Base-by-base conservation (phyloP, 2,329 filamentous ascomycete genomes). In the Aspergillus sp. region DNA sequence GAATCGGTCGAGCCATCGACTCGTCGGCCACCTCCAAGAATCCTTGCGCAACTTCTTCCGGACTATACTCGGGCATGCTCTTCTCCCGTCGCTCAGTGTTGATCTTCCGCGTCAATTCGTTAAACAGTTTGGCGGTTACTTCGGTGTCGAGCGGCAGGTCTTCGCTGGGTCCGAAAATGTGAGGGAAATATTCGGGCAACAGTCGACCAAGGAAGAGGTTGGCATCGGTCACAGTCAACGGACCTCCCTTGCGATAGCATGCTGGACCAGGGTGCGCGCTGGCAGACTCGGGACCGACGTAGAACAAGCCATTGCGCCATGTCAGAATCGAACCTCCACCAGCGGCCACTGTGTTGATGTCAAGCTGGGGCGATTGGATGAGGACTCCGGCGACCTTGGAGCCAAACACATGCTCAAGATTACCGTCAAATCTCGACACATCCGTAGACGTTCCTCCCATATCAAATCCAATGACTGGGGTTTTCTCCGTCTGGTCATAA, bases 391-490 rank as follows among this genome's bases (percentile, higher is more conserved):
- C 90, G 1, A 88, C 94, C 0, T 88, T 94, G 0, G 88, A 95
- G 70, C 95, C 90, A 56, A 95, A 95, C 1, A 94, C 88, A 59
- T 95, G 90, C 59, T 95, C 90, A 59, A 93, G 93, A 45, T 86
- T 76, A 12, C 90, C 90, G 47, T 85, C 87, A 60, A 91, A 95
- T 46, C 90, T 77, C 37, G 87, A 91, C 9, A 95, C 63, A 65
- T 96, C 90, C 1, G 90, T 95, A 52, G 84, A 90, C 0, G 90
- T 96, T 7, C 90, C 90, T 25, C 88, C 88, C 90, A 96, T 96
- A 60, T 95, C 90, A 60, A 96, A 96, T 0, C 90, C 90, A 59
- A 96, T 95, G 3, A 96, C 86, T 0, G 90, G 89, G 1, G 81
- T 88, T 62, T 83, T 87, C 3, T 88, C 93, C 44, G 85, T 75